These are phyloP conservation scores for Pseudogymnoascus sp. DNA, from an alignment of 2,329 filamentous ascomycete species.

Conservation along the genomic window DNA sequence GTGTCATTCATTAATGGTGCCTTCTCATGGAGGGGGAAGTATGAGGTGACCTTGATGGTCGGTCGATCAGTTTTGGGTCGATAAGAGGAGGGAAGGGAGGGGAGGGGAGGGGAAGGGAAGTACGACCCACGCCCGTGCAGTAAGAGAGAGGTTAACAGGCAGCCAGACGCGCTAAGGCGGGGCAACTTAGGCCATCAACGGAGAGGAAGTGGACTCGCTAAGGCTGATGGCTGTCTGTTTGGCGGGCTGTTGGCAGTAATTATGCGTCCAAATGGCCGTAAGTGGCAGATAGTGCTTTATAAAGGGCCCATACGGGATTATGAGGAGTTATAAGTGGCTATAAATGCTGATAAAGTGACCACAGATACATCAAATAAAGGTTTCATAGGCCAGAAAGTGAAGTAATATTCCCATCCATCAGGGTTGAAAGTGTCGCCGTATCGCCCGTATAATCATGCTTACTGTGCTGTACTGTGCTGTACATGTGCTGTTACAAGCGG, in stretches of 20 bases:
- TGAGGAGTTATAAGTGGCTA: neutral
- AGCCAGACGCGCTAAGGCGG: neutral
- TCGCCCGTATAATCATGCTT: neutral
- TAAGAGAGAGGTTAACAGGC: neutral
- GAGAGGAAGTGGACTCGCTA: slow-evolving; percentile 1
- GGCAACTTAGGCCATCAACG: neutral
- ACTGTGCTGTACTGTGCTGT: neutral
- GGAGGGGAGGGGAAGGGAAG: slow-evolving; percentile 3
- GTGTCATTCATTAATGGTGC: neutral
- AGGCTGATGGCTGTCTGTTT: neutral
- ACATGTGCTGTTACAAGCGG: neutral
- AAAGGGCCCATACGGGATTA: neutral
- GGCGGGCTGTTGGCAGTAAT: neutral
- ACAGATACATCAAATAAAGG: neutral
- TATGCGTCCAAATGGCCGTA: neutral
- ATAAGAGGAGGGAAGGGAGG: neutral
- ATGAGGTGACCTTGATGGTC: slow-evolving; percentile 9
- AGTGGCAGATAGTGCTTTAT: neutral
- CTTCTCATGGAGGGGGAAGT: neutral
- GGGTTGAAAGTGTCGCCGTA: too few species aligned
- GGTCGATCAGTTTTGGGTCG: neutral
- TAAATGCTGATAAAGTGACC: neutral
- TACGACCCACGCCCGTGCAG: neutral
- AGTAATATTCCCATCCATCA: too few species aligned
- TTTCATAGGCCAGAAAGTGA: neutral